phyloP scores from a whole-genome alignment of 2,329 filamentous ascomycete genomes.

The Ampelomyces quisqualis region DNA sequence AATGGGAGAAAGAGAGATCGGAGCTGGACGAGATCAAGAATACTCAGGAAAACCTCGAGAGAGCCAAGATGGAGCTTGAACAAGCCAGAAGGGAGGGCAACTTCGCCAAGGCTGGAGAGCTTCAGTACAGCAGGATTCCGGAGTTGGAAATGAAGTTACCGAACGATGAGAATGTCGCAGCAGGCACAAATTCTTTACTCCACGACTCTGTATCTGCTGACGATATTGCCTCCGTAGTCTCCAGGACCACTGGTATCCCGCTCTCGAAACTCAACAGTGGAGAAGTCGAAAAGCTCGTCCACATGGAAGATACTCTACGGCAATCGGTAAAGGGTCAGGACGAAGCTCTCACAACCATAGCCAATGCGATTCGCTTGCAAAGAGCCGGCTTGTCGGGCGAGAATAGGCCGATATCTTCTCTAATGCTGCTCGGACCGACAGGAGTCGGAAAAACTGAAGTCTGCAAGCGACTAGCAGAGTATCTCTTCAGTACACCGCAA shows the following conservation, averaged over 20 bases:
- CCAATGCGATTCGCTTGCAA: slow-evolving; percentile 91
- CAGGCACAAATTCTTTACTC: slow-evolving; percentile 62
- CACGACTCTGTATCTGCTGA: slow-evolving; percentile 95
- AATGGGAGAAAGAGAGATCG: slow-evolving; percentile 86
- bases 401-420: slow-evolving; percentile 86
- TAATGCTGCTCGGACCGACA: slow-evolving; percentile 97
- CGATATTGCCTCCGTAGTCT: slow-evolving; percentile 91
- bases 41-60: slow-evolving; percentile 84
- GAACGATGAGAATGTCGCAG: slow-evolving; percentile 60
- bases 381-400: slow-evolving; percentile 88
- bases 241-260: slow-evolving; percentile 87
- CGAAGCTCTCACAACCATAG: slow-evolving; percentile 85
- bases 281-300: slow-evolving; percentile 89
- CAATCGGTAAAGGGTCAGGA: slow-evolving; percentile 89
- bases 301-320: slow-evolving; percentile 89
- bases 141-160: slow-evolving; percentile 75
- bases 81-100: slow-evolving; percentile 84
- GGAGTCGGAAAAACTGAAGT: slow-evolving; percentile 97
- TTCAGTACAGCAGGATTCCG: slow-evolving; percentile 86
- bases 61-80: slow-evolving; percentile 80
- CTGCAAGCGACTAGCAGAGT: slow-evolving; percentile 91
- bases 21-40: slow-evolving; percentile 87
- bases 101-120: slow-evolving; percentile 85
- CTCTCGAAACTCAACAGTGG: slow-evolving; percentile 89
- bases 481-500: slow-evolving; percentile 88